These are phyloP conservation scores for Setaria italica DNA, from an alignment of 202 grass and related monocot genomes.

Conservation along the genomic window DNA sequence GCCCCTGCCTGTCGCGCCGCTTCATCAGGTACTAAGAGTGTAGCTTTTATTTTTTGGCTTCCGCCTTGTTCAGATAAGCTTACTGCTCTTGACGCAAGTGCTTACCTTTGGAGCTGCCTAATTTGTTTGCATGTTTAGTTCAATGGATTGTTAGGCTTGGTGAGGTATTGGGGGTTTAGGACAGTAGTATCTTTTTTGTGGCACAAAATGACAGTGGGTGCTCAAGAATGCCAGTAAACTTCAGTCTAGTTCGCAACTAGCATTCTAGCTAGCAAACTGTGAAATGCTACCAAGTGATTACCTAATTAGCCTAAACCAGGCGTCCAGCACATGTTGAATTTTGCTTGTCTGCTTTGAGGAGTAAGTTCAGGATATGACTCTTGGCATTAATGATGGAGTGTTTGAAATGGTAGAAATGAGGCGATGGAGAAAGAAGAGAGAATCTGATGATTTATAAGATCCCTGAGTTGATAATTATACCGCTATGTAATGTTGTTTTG, in stretches of 20 bases:
- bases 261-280: neutral
- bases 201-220: neutral
- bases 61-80: neutral
- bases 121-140: conserved; percentile 26
- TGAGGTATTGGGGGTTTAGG: neutral
- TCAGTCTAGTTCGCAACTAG: neutral
- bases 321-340: neutral
- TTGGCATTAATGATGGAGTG: neutral
- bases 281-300: neutral
- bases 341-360: conserved; percentile 9
- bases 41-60: conserved; percentile 8
- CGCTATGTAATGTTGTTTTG: neutral
- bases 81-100: neutral
- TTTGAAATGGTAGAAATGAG: conserved; percentile 14
- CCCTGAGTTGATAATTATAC: neutral
- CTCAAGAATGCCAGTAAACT: conserved; percentile 8
- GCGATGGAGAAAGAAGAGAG: neutral
- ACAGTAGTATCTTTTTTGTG: neutral
- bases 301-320: neutral
- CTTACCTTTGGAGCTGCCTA: neutral
- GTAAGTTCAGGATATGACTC: neutral
- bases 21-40: conserved; percentile 42
- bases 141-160: neutral
- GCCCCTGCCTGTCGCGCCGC: conserved; percentile 7
- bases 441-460: conserved; percentile 11